Evolutionary conservation across 768 basidiomycete species (phyloP).

Genomic region (Amanita rimosa): DNA sequence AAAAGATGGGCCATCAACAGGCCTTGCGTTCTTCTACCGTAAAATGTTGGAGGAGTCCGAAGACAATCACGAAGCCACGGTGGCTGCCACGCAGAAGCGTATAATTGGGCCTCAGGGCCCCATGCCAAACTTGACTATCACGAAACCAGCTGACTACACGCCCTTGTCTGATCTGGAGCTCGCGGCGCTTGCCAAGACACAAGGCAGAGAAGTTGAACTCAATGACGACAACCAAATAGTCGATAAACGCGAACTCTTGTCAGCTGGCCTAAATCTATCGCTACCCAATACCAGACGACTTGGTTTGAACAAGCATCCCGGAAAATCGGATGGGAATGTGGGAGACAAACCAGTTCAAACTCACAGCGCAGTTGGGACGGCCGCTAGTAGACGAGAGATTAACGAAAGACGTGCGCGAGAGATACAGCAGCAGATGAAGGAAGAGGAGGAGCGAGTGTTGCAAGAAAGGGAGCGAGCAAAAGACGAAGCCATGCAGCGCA

Average conservation of each 20-base stretch:
- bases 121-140: conserved; percentile 60
- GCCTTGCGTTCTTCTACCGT: conserved; percentile 82
- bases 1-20: conserved; percentile 43
- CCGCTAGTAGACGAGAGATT: conserved; percentile 73
- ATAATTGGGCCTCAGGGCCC: conserved; percentile 56
- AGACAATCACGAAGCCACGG: conserved; percentile 75
- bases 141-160: conserved; percentile 54
- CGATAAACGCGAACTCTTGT: conserved; percentile 86
- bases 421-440: conserved; percentile 68
- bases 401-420: conserved; percentile 74
- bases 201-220: conserved; percentile 82
- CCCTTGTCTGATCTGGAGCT: conserved; percentile 65
- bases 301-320: conserved; percentile 27
- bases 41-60: conserved; percentile 71
- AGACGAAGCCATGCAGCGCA: conserved; percentile 52
- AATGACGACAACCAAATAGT: conserved; percentile 98
- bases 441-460: conserved; percentile 51
- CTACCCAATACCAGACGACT: conserved; percentile 69
- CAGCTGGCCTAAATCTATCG: conserved; percentile 87
- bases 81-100: conserved; percentile 61
- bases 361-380: conserved; percentile 76
- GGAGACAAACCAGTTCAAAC: conserved; percentile 24
- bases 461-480: conserved; percentile 48
- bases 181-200: conserved; percentile 52
- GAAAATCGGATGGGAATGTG: conserved; percentile 11